phyloP scores from a whole-genome alignment of 352 stramenopile genomes.

The Halophytophthora polymorphica region DNA sequence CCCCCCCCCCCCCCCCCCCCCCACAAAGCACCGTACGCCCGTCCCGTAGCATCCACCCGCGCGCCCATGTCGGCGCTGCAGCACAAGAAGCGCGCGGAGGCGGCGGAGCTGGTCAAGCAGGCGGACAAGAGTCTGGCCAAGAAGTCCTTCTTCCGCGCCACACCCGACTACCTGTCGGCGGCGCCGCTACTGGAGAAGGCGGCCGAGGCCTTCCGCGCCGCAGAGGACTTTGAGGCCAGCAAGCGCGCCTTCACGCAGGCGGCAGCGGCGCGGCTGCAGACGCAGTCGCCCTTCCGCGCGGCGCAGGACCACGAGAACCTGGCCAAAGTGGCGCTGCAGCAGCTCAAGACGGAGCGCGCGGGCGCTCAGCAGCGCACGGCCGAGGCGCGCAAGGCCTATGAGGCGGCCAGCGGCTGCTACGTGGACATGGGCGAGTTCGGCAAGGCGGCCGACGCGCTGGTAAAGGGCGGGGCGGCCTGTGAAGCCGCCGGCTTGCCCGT shows the following conservation, averaged over 20 bases:
- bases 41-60: too few relatives aligned
- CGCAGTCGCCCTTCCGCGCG: slow-evolving; percentile 68
- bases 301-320: slow-evolving; percentile 74
- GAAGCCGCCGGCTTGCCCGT: slow-evolving; percentile 36
- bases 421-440: slow-evolving; percentile 82
- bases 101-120: slow-evolving; percentile 41
- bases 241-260: slow-evolving; percentile 57
- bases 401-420: slow-evolving; percentile 61
- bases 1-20: too few relatives aligned
- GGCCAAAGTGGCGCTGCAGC: slow-evolving; percentile 68
- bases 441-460: slow-evolving; percentile 72
- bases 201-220: slow-evolving; percentile 64
- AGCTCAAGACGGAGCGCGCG: slow-evolving; percentile 56
- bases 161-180: slow-evolving; percentile 66
- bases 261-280: slow-evolving; percentile 66
- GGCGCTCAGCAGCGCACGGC: slow-evolving; percentile 28
- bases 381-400: slow-evolving; percentile 57
- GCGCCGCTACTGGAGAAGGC: slow-evolving; percentile 72
- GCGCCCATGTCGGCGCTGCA: slow-evolving; percentile 35
- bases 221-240: slow-evolving; percentile 56
- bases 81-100: slow-evolving; percentile 51
- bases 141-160: slow-evolving; percentile 64
- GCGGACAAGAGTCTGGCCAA: slow-evolving; percentile 55
- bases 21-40: too few relatives aligned
- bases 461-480: slow-evolving; percentile 56